Evolutionary conservation across 176 grass and related monocot species (phyloP).

Genomic region (Bonia amplexicaulis): DNA sequence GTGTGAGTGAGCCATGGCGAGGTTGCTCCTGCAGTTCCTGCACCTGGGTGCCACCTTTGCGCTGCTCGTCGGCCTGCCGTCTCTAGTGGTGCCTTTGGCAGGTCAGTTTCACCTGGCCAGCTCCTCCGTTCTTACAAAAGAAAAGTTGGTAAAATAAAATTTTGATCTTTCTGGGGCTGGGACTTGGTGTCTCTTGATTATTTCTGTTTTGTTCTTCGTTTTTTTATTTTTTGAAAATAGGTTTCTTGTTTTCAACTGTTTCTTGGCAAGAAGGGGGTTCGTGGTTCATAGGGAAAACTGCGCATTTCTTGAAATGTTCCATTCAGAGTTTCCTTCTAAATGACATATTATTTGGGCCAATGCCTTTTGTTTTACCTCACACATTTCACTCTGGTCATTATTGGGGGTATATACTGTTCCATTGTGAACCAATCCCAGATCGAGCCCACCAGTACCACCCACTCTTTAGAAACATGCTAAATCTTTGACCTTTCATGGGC

Average conservation of each 20-base stretch:
- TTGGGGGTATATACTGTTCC: not conserved
- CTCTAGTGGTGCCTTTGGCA: not conserved
- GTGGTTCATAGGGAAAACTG: not conserved
- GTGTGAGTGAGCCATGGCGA: constrained; percentile 3
- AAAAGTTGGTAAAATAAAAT: not conserved
- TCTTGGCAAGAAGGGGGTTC: not conserved
- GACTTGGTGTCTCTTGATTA: not conserved
- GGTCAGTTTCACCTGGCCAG: not conserved
- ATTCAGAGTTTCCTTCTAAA: not conserved
- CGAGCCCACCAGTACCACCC: not conserved
- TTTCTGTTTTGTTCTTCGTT: not conserved
- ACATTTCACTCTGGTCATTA: not conserved
- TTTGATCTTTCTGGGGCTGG: not conserved
- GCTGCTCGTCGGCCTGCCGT: not conserved
- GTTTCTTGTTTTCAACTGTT: not conserved
- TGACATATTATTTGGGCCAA: not conserved
- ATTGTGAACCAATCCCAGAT: not conserved
- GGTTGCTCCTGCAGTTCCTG: not conserved
- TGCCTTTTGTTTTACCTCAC: not conserved
- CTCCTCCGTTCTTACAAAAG: not conserved
- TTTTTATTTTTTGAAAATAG: not conserved
- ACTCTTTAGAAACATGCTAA: not conserved
- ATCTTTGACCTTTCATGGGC: not conserved
- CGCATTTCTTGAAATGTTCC: not conserved
- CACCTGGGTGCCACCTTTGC: not conserved